Conservation (phyloP, 2,329 filamentous ascomycete species). For the Fusarium austroafricanum region DNA sequence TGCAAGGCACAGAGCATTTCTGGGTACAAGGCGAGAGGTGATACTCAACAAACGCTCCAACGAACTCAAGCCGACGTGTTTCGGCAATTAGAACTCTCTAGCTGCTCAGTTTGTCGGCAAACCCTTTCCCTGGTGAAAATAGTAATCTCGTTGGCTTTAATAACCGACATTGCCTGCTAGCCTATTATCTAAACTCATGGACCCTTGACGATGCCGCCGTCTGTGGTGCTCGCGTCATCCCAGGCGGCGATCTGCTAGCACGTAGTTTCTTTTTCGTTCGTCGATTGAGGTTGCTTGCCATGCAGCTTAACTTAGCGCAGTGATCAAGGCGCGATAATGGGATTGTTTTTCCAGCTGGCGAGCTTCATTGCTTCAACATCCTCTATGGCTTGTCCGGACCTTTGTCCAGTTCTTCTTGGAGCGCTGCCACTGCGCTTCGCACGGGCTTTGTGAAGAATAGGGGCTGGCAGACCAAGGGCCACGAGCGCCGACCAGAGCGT, state of each 20-base stretch:
- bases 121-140: slow-evolving; percentile 7
- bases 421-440: slow-evolving; percentile 32
- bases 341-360: slow-evolving; percentile 29
- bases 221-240: slow-evolving; percentile 32
- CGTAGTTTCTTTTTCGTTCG: slow-evolving; percentile 38
- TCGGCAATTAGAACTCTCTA: not conserved
- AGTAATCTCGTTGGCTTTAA: slow-evolving; percentile 29
- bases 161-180: slow-evolving; percentile 14
- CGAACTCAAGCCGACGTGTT: slow-evolving; percentile 19
- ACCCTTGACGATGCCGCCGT: slow-evolving; percentile 20
- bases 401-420: slow-evolving; percentile 27
- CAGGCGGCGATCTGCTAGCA: slow-evolving; percentile 27
- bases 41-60: not conserved
- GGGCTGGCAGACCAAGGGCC: slow-evolving; percentile 30
- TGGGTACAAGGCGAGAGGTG: not conserved
- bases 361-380: slow-evolving; percentile 27
- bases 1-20: slow-evolving; percentile 36
- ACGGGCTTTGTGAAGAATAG: slow-evolving; percentile 39
- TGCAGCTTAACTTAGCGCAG: slow-evolving; percentile 31
- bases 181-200: slow-evolving; percentile 7
- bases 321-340: slow-evolving; percentile 5
- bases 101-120: slow-evolving; percentile 9
- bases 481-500: slow-evolving; percentile 22
- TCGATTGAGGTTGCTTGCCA: slow-evolving; percentile 22
- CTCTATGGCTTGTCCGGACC: slow-evolving; percentile 30